phyloP scores from a whole-genome alignment of 2,329 filamentous ascomycete species.

The Colletotrichum somersetense region DNA sequence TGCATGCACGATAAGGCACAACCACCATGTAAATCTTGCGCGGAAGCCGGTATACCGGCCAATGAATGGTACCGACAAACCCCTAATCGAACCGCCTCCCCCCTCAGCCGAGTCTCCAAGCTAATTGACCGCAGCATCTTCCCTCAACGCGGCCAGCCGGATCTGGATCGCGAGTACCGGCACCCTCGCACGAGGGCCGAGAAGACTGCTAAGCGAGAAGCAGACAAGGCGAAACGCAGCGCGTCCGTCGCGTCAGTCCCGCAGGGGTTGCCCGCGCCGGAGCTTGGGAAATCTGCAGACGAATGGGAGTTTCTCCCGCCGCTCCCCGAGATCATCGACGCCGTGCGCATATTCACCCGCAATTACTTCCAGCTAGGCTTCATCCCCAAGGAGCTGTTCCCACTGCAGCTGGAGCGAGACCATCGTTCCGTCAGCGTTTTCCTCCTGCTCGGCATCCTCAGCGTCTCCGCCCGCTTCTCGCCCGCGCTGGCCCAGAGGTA shows the following conservation, averaged over 20 bases:
- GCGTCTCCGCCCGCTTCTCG: conserved; percentile 68
- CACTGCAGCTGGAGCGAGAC: conserved; percentile 60
- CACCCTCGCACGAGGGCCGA: conserved; percentile 66
- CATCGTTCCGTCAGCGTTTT: conserved; percentile 65
- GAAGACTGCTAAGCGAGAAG: conserved; percentile 57
- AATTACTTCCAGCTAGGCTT: conserved; percentile 73
- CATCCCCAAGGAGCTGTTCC: conserved; percentile 66
- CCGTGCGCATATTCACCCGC: conserved; percentile 64
- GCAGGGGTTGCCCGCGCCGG: conserved; percentile 29
- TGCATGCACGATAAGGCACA: conserved; percentile 63
- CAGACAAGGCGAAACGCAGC: conserved; percentile 53
- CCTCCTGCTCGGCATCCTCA: conserved; percentile 66
- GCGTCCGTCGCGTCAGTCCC: conserved; percentile 48
- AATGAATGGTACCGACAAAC: conserved; percentile 60
- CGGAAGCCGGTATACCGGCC: conserved; percentile 60
- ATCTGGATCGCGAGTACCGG: conserved; percentile 67
- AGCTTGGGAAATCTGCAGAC: conserved; percentile 49
- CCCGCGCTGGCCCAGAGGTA: conserved; percentile 61
- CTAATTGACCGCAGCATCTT: conserved; percentile 57
- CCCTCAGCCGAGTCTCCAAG: conserved; percentile 1
- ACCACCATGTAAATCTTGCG: conserved; percentile 65
- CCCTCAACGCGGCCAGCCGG: conserved; percentile 64
- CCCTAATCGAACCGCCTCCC: not conserved
- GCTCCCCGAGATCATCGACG: conserved; percentile 63
- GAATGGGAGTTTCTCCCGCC: conserved; percentile 66